Evolutionary conservation across 1,284 basidiomycete genomes (phyloP).

Genomic region (Phylloboletellus chloephorus): DNA sequence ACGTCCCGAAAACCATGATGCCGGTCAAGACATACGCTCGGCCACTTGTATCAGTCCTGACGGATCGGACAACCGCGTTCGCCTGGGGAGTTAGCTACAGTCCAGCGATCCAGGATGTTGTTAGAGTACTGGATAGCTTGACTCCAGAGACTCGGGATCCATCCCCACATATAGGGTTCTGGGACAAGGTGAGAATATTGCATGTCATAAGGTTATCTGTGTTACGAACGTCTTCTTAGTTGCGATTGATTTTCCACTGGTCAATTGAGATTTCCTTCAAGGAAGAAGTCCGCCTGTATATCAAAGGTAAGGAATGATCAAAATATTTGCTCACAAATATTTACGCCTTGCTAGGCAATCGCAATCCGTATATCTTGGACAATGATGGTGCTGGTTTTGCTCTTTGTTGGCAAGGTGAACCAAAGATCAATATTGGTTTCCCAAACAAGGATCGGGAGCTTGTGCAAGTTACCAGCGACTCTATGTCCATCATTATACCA

Average conservation of each 20-base stretch:
- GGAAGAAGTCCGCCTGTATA: conserved; percentile 72
- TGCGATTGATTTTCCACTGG: conserved; percentile 85
- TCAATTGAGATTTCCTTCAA: conserved; percentile 67
- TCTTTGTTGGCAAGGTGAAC: conserved; percentile 78
- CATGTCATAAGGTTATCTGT: background rate
- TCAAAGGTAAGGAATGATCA: conserved; percentile 64
- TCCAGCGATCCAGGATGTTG: conserved; percentile 83
- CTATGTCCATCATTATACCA: conserved; percentile 79
- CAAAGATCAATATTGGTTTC: conserved; percentile 70
- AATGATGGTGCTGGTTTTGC: conserved; percentile 88
- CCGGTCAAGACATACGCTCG: conserved; percentile 90
- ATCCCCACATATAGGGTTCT: conserved; percentile 88
- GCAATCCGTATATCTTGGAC: conserved; percentile 74
- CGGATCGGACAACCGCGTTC: conserved; percentile 67
- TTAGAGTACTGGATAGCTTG: conserved; percentile 79
- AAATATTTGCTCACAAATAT: conserved; percentile 6
- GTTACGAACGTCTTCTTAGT: conserved; percentile 37
- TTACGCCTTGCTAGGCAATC: conserved; percentile 54
- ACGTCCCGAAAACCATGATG: conserved; percentile 90
- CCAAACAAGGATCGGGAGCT: conserved; percentile 75
- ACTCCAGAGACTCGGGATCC: conserved; percentile 78
- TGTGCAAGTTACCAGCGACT: conserved; percentile 79
- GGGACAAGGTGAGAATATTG: conserved; percentile 68
- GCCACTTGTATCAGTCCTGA: conserved; percentile 64
- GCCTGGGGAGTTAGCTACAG: conserved; percentile 90